Evolutionary conservation across 148 eudicot species (phyloP), one percentile per base, ranked within the genome.

Genomic region (Nyssa sinensis): DNA sequence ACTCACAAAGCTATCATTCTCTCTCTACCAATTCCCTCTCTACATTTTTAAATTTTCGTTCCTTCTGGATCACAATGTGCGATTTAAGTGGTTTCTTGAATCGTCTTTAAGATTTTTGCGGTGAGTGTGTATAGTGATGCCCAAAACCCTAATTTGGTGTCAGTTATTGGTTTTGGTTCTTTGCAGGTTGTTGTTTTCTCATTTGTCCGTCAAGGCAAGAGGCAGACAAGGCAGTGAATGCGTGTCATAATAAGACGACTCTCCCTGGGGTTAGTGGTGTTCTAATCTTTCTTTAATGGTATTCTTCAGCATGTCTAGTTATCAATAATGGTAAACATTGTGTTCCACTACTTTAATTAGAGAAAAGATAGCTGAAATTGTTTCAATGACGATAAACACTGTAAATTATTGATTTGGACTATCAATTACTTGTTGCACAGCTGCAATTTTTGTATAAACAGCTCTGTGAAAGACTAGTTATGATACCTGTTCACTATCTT

Each of bases 151-250:
- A 81, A 75, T 74, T 81, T 65, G 51, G n/a, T 58, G 33, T 64
- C 5, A 21, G 33, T 24, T 44, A 10, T 39, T 35, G 17, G 55
- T 19, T 19, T n/a, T 32, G 47, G 32, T 66, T 30, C 14, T 28
- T 62, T 75, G 72, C 73, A 95, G 99, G 99, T 31, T 95, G 99
- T 79, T 92, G 97, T 79, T 95, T 95, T 72, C 79, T 95, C 72
- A 88, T 89, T 55, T 95, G 99, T 78, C 96, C 99, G 72, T 86
- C 93, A 0, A 81, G 97, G 69, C 84, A 92, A 41, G 99, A 95
- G 77, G 99, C 99, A 23, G 99, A 95, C 82, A 95, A 90, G 86
- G 90, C 91, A 4, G 90, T 92, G 66, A 64, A 76, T 74, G 93
- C 84, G 57, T 95, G 86, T 74, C 99, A 95, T 77, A 95, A 92